Conservation (phyloP, 2,329 filamentous ascomycete genomes). For the Colletotrichum sp. region DNA sequence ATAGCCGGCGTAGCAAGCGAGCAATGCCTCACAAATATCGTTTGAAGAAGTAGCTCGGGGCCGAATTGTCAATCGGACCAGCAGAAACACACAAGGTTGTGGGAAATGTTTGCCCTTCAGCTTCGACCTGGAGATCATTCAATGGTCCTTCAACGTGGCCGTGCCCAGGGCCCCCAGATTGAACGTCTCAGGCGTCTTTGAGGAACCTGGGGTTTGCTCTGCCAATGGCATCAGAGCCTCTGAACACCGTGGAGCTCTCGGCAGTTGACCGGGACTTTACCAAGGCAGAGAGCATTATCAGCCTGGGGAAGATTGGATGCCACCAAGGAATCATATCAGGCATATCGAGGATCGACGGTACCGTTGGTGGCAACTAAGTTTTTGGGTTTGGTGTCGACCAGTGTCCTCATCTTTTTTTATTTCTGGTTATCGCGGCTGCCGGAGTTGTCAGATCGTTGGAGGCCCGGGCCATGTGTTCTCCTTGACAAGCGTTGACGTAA, state of each 20-base stretch:
- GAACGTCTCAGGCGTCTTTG: neutral
- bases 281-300: neutral
- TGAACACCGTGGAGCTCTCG: neutral
- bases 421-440: neutral
- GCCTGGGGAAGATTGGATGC: neutral
- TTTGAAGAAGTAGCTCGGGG: neutral
- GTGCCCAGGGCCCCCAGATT: neutral
- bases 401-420: no score
- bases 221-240: neutral
- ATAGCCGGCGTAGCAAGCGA: neutral
- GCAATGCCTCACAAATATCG: neutral
- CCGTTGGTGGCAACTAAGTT: neutral
- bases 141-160: neutral
- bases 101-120: neutral
- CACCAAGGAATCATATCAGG: neutral
- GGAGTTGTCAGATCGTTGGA: neutral
- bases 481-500: neutral
- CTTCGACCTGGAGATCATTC: neutral
- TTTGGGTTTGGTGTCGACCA: neutral
- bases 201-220: neutral
- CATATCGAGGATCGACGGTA: neutral
- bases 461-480: conserved; percentile 4
- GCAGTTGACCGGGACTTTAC: neutral
- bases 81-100: neutral
- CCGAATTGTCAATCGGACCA: neutral